A percentile compares a stretch with the other conserved stretches of the same genome.
phyloP scores from a whole-genome alignment of 2,329 filamentous ascomycete genomes.

The Hypoxylon sp. region DNA sequence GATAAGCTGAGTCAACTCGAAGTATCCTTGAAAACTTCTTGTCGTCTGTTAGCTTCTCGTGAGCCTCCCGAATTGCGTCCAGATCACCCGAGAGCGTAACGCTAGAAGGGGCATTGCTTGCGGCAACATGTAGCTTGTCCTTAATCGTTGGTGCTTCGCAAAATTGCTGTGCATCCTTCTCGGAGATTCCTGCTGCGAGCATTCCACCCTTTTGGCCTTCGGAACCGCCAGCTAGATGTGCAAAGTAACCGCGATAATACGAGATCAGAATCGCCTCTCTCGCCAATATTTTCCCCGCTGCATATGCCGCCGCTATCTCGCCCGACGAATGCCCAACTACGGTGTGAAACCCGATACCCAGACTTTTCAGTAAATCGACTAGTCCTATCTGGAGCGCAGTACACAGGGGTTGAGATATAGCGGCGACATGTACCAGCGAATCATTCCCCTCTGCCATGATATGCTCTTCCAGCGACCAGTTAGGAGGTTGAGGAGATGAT shows the following conservation, averaged over 20 bases:
- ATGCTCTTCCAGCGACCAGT: slow-evolving; percentile 56
- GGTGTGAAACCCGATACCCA: slow-evolving; percentile 52
- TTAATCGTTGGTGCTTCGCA: slow-evolving; percentile 44
- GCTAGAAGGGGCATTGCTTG: slow-evolving; percentile 50
- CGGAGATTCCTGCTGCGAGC: slow-evolving; percentile 50
- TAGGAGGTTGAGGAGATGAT: slow-evolving; percentile 46
- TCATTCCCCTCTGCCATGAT: slow-evolving; percentile 51
- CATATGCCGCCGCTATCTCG: slow-evolving; percentile 55
- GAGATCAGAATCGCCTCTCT: slow-evolving; percentile 53
- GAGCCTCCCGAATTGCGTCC: slow-evolving; percentile 44
- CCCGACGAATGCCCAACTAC: slow-evolving; percentile 54
- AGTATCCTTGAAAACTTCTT: slow-evolving; percentile 57
- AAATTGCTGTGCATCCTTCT: slow-evolving; percentile 48
- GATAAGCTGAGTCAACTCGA: slow-evolving; percentile 64
- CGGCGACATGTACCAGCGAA: slow-evolving; percentile 57
- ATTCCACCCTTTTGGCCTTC: slow-evolving; percentile 51
- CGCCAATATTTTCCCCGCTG: slow-evolving; percentile 50
- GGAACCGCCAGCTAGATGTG: slow-evolving; percentile 45
- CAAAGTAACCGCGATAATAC: slow-evolving; percentile 52
- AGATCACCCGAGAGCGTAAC: slow-evolving; percentile 54
- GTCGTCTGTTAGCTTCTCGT: slow-evolving; percentile 36
- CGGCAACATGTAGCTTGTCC: slow-evolving; percentile 50
- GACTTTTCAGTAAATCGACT: slow-evolving; percentile 54
- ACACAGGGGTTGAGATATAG: slow-evolving; percentile 66
- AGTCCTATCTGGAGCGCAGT: slow-evolving; percentile 68